These are phyloP conservation scores for Cucurbitaria berberidis DNA, from an alignment of 2,329 filamentous ascomycete genomes.

Conservation along the genomic window DNA sequence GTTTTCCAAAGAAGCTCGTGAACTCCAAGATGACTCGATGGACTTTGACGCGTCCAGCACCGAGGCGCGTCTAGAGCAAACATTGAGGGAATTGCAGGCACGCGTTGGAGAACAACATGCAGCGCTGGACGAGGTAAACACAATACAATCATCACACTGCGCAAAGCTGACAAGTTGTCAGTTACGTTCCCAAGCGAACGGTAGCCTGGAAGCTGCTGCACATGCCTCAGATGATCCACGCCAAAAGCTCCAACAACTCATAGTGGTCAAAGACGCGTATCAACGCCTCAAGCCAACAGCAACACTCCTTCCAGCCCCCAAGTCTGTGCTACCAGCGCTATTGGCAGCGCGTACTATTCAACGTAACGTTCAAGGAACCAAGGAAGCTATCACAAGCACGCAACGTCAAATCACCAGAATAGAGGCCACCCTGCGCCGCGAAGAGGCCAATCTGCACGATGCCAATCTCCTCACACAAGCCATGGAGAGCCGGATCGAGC, in stretches of 20 bases:
- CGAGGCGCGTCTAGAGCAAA: constrained; percentile 66
- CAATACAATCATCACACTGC: not conserved
- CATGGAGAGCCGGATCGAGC: constrained; percentile 64
- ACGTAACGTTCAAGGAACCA: constrained; percentile 68
- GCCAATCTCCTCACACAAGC: constrained; percentile 54
- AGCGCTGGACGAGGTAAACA: constrained; percentile 53
- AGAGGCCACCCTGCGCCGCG: constrained; percentile 50
- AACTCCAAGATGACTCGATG: constrained; percentile 42
- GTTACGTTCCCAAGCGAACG: constrained; percentile 47
- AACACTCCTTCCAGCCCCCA: constrained; percentile 69
- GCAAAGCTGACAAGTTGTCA: constrained; percentile 27
- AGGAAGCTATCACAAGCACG: constrained; percentile 60
- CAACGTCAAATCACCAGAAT: constrained; percentile 49
- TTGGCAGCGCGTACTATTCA: constrained; percentile 73
- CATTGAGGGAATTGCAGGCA: constrained; percentile 69
- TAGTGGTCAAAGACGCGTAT: constrained; percentile 68
- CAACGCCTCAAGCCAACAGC: constrained; percentile 65
- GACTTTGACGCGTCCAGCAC: constrained; percentile 51
- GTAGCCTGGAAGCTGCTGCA: constrained; percentile 33
- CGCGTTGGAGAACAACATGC: constrained; percentile 56
- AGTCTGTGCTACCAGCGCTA: constrained; percentile 73
- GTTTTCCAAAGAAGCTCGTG: constrained; percentile 30
- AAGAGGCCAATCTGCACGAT: constrained; percentile 57
- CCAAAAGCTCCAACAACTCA: constrained; percentile 54
- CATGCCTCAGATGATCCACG: constrained; percentile 44